phyloP scores from a whole-genome alignment of 1,139 yeast species.

The Williopsis jadinii region DNA sequence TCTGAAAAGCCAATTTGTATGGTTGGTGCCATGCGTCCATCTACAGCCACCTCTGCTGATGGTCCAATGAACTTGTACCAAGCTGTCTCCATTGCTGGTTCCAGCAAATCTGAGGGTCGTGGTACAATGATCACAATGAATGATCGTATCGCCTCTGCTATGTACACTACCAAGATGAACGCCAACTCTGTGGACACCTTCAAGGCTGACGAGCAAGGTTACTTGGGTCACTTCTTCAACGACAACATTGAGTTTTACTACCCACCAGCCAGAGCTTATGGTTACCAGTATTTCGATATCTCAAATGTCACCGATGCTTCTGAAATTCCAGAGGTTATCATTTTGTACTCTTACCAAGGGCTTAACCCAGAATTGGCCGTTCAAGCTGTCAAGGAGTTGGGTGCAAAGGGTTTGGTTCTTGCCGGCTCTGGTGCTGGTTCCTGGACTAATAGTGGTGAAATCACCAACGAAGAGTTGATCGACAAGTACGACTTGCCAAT shows the following conservation, averaged over 20 bases:
- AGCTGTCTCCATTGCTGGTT: constrained; percentile 45
- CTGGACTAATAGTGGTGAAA: constrained; percentile 36
- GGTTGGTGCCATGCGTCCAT: constrained; percentile 57
- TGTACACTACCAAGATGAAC: constrained; percentile 48
- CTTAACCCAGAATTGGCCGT: constrained; percentile 35
- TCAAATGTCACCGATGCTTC: constrained; percentile 15
- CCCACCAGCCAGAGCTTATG: constrained; percentile 18
- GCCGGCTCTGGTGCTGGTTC: constrained; percentile 59
- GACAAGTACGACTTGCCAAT: constrained; percentile 34
- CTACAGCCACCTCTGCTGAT: constrained; percentile 51
- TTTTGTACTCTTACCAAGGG: constrained; percentile 49
- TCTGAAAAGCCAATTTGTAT: constrained; percentile 45
- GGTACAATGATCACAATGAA: constrained; percentile 49
- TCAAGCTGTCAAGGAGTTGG: constrained; percentile 28
- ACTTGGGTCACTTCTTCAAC: constrained; percentile 48
- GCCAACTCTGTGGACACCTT: constrained; percentile 53
- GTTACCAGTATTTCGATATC: constrained; percentile 18
- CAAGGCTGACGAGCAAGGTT: constrained; percentile 49
- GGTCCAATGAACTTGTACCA: constrained; percentile 58
- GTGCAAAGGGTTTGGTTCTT: constrained; percentile 42
- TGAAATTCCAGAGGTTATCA: constrained; percentile 36
- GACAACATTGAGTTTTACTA: constrained; percentile 37
- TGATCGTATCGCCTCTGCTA: constrained; percentile 50
- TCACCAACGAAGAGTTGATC: constrained; percentile 27
- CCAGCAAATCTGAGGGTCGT: constrained; percentile 34